Conservation (phyloP, 176 grass and related monocot genomes). For the Ampelocalamus luodianensis region DNA sequence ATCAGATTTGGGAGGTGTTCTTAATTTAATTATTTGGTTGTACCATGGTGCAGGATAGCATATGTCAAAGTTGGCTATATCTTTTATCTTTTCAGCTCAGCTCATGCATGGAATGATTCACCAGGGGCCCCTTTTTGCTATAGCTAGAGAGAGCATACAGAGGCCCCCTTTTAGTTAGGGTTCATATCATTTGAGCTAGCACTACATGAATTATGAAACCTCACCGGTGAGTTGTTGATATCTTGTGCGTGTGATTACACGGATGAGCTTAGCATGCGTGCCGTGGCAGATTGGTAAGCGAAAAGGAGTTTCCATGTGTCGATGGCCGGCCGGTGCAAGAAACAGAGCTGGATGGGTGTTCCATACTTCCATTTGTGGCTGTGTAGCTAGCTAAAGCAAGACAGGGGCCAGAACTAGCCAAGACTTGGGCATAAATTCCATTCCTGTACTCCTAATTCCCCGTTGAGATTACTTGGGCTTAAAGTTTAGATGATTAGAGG, state of each 20-base stretch:
- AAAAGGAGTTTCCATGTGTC: background rate
- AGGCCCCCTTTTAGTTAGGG: background rate
- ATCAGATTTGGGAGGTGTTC: conserved; percentile 22
- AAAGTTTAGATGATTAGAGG: background rate
- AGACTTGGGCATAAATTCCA: no score
- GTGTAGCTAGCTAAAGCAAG: background rate
- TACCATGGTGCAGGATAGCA: conserved; percentile 18
- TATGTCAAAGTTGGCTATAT: conserved; percentile 10
- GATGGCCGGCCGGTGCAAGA: background rate
- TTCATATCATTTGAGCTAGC: background rate
- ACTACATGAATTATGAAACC: background rate
- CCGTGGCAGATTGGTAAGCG: conserved; percentile 24
- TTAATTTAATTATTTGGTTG: background rate
- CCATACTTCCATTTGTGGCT: background rate
- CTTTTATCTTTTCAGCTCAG: conserved; percentile 40
- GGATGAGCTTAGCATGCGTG: conserved; percentile 23
- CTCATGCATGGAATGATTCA: conserved; percentile 41
- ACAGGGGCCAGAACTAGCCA: background rate
- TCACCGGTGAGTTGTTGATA: background rate
- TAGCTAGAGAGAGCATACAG: background rate
- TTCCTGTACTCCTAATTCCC: background rate
- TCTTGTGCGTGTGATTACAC: background rate
- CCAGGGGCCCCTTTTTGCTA: background rate
- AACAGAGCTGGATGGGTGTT: background rate
- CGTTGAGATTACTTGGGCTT: conserved; percentile 3